Percentiles rank a stretch among this genome's conserved stretches.
These are phyloP conservation scores for Kurtzmaniella fragi DNA, from an alignment of 805 yeast species.

Conservation along the genomic window DNA sequence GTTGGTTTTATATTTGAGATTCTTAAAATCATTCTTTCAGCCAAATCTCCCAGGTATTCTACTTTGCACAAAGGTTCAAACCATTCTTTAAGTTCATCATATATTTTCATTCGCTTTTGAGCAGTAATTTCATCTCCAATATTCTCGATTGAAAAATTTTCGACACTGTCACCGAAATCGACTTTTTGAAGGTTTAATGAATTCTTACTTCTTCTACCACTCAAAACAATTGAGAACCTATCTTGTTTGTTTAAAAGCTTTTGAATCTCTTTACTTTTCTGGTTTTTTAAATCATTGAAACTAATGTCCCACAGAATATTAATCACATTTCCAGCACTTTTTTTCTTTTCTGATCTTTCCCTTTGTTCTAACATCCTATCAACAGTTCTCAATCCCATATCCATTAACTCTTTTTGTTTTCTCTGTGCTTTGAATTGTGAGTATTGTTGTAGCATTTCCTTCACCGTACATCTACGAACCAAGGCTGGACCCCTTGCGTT, in stretches of 20 bases:
- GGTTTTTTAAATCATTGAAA: constrained; percentile 31
- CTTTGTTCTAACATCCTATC: constrained; percentile 21
- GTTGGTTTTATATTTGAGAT: constrained; percentile 8
- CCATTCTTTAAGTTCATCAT: constrained; percentile 18
- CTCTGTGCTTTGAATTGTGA: constrained; percentile 5
- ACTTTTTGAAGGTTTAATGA: neutral
- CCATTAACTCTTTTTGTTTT: constrained; percentile 26
- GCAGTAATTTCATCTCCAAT: constrained; percentile 9
- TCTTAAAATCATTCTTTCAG: constrained; percentile 20
- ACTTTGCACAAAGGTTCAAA: constrained; percentile 26
- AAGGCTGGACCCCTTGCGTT: constrained; percentile 15
- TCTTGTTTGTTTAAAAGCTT: constrained; percentile 29
- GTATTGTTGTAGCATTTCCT: constrained; percentile 29
- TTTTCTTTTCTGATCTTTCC: constrained; percentile 30
- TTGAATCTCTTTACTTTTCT: constrained; percentile 30
- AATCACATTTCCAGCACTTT: constrained; percentile 27
- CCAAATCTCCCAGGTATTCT: constrained; percentile 22
- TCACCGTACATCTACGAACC: constrained; percentile 19
- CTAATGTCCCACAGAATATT: constrained; percentile 35
- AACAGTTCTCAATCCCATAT: constrained; percentile 29
- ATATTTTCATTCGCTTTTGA: constrained; percentile 25
- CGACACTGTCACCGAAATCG: constrained; percentile 3
- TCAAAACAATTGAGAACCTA: constrained; percentile 22
- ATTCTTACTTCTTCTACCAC: constrained; percentile 11
- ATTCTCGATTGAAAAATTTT: constrained; percentile 12